Evolutionary conservation across 2,329 filamentous ascomycete species (phyloP).

Genomic region (Penicillium rolfsii): DNA sequence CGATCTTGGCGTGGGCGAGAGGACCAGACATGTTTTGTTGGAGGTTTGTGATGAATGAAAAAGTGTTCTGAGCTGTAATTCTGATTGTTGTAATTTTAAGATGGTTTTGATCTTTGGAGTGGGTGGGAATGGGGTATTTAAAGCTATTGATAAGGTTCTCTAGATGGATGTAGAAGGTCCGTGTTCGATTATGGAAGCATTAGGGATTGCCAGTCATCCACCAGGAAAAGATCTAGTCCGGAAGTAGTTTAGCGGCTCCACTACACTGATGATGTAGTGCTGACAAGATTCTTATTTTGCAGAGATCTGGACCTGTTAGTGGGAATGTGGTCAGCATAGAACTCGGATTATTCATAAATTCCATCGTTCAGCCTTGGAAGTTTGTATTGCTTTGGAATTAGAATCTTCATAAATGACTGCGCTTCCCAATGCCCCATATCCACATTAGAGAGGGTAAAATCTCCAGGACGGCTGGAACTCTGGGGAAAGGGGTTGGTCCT

Average conservation of each 20-base stretch:
- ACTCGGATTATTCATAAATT: background rate
- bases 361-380: background rate
- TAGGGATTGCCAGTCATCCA: conserved; percentile 9
- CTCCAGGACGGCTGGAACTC: conserved; percentile 56
- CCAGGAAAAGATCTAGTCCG: background rate
- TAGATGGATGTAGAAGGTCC: conserved; percentile 7
- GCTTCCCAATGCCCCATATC: too few relatives aligned
- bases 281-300: conserved; percentile 3
- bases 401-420: too few relatives aligned
- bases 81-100: background rate
- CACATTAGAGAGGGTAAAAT: conserved; percentile 47
- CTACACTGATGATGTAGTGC: conserved; percentile 4
- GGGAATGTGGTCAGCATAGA: background rate
- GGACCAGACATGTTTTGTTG: conserved; percentile 60
- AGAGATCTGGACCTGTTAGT: background rate
- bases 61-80: background rate
- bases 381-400: background rate
- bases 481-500: conserved; percentile 44
- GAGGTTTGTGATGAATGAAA: background rate
- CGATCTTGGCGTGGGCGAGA: conserved; percentile 71
- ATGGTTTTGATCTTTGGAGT: background rate
- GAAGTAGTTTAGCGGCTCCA: background rate
- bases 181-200: conserved; percentile 9
- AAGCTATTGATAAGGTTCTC: background rate
- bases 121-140: conserved; percentile 5